phyloP scores from a whole-genome alignment of 2,329 filamentous ascomycete genomes.

The Hymenotorrendiella dingleyae region DNA sequence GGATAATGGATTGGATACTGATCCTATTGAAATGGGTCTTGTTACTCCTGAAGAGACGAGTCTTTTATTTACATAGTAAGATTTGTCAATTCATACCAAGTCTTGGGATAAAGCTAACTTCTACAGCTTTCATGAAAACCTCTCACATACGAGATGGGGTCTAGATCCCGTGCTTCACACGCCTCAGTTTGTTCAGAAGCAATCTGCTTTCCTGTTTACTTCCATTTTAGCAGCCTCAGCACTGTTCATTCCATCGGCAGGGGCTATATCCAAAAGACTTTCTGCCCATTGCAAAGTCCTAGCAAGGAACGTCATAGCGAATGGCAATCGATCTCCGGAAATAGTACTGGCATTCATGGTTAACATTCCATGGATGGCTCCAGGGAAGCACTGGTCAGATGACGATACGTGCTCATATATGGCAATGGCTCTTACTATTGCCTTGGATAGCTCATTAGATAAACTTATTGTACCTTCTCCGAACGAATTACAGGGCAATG shows the following conservation, averaged over 20 bases:
- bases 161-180: slow-evolving; percentile 64
- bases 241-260: slow-evolving; percentile 58
- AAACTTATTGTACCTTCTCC: slow-evolving; percentile 58
- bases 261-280: slow-evolving; percentile 58
- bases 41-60: slow-evolving; percentile 60
- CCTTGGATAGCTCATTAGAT: slow-evolving; percentile 63
- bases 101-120: neutral
- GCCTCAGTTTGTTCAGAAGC: slow-evolving; percentile 56
- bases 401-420: slow-evolving; percentile 70
- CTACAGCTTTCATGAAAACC: slow-evolving; percentile 61
- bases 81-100: neutral
- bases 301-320: slow-evolving; percentile 54
- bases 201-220: slow-evolving; percentile 66
- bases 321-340: slow-evolving; percentile 63
- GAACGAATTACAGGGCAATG: slow-evolving; percentile 37
- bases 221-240: slow-evolving; percentile 65
- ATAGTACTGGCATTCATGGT: slow-evolving; percentile 71
- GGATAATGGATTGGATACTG: slow-evolving; percentile 57
- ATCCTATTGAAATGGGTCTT: slow-evolving; percentile 65
- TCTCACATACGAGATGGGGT: slow-evolving; percentile 70
- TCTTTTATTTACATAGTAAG: slow-evolving; percentile 59
- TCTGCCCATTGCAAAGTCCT: slow-evolving; percentile 58
- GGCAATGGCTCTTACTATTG: slow-evolving; percentile 62
- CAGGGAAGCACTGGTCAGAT: slow-evolving; percentile 60
- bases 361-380: slow-evolving; percentile 70